Percentiles rank a stretch among this genome's conserved stretches.
phyloP scores from a whole-genome alignment of 2,329 filamentous ascomycete species.

The Onygena corvina region DNA sequence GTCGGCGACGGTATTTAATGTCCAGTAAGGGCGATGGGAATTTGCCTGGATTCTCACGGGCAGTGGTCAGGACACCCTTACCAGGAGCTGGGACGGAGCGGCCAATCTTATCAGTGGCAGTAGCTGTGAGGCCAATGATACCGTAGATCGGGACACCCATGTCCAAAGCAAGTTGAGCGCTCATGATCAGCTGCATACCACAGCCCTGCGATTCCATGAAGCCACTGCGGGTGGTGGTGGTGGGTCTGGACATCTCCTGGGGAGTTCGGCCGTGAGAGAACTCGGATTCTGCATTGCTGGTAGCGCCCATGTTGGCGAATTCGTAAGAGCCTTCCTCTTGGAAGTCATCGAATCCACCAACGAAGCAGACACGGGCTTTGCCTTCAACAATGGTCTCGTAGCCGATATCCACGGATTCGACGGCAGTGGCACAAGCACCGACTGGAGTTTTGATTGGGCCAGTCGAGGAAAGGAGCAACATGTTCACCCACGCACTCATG shows the following conservation, averaged over 20 bases:
- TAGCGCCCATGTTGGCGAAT: slow-evolving; percentile 99
- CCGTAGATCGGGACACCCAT: slow-evolving; percentile 99
- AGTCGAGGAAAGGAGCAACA: slow-evolving; percentile 92
- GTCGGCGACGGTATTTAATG: slow-evolving; percentile 91
- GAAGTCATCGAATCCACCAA: slow-evolving; percentile 98
- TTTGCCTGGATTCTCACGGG: slow-evolving; percentile 78
- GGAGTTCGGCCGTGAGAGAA: slow-evolving; percentile 91
- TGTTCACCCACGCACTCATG: slow-evolving; percentile 99
- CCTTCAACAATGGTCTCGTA: slow-evolving; percentile 98
- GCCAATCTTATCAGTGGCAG: slow-evolving; percentile 97
- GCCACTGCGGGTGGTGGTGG: slow-evolving; percentile 88
- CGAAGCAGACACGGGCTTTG: slow-evolving; percentile 93
- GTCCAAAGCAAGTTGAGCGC: slow-evolving; percentile 82
- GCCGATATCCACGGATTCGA: slow-evolving; percentile 94
- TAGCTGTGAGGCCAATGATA: slow-evolving; percentile 83
- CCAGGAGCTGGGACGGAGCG: slow-evolving; percentile 93
- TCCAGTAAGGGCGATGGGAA: slow-evolving; percentile 93
- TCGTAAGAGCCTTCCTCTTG: slow-evolving; percentile 98
- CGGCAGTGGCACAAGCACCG: slow-evolving; percentile 90
- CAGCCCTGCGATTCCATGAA: slow-evolving; percentile 99
- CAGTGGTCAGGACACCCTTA: slow-evolving; percentile 90
- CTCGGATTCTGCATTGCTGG: slow-evolving; percentile 94
- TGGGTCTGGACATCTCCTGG: slow-evolving; percentile 93
- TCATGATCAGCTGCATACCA: slow-evolving; percentile 98
- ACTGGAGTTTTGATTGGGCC: slow-evolving; percentile 98